A percentile compares a stretch with the other conserved stretches of the same genome.
These are phyloP conservation scores for Rhodamnia rubescens DNA, from an alignment of 345 rosid genomes.

Conservation along the genomic window DNA sequence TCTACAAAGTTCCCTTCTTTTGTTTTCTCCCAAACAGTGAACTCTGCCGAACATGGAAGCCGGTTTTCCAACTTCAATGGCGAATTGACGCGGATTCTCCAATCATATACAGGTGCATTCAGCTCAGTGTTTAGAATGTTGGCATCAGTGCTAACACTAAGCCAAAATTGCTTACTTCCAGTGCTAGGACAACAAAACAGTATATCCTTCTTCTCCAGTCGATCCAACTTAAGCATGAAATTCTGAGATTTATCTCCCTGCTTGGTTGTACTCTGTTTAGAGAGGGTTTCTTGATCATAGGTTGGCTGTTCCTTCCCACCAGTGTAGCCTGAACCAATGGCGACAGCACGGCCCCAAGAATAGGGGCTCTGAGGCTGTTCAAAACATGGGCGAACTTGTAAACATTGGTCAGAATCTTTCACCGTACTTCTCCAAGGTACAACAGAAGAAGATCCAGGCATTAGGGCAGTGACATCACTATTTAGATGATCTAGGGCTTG, in stretches of 20 bases:
- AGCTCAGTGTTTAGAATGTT: constrained; percentile 81
- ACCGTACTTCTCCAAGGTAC: constrained; percentile 83
- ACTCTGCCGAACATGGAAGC: constrained; percentile 78
- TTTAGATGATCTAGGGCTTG: constrained; percentile 7
- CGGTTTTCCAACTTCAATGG: constrained; percentile 95
- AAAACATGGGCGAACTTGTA: constrained; percentile 60
- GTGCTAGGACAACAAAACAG: constrained; percentile 50
- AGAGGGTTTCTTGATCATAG: constrained; percentile 51
- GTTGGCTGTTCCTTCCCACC: constrained; percentile 62
- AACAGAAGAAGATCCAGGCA: constrained; percentile 62
- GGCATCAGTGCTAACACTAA: constrained; percentile 84
- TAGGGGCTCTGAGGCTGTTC: constrained; percentile 39
- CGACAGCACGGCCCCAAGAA: constrained; percentile 58
- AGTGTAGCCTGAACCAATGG: constrained; percentile 45
- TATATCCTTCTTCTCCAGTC: constrained; percentile 90
- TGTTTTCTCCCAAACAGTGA: constrained; percentile 76
- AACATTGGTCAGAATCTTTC: constrained; percentile 50
- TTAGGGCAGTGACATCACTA: constrained; percentile 21
- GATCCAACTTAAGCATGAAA: constrained; percentile 50
- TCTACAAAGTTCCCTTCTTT: constrained; percentile 66
- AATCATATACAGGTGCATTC: constrained; percentile 91
- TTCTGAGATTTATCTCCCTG: constrained; percentile 44
- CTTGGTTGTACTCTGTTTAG: constrained; percentile 48
- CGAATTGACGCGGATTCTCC: constrained; percentile 78
- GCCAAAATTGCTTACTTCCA: constrained; percentile 72